Evolutionary conservation across 345 rosid genomes (phyloP).

Genomic region (Kandelia obovata): DNA sequence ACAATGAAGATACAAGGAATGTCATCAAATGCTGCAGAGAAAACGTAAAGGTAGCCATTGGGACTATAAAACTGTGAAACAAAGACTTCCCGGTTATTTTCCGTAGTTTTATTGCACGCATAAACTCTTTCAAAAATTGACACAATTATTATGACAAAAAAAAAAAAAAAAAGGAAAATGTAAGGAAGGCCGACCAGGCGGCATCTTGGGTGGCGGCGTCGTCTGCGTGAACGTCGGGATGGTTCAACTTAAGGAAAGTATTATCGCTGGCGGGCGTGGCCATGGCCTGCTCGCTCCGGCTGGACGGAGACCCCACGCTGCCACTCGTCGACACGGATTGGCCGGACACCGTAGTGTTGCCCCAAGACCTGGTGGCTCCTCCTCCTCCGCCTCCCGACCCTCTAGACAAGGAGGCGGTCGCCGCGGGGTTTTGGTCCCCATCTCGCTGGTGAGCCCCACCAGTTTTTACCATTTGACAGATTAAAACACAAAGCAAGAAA

Average conservation of each 20-base stretch:
- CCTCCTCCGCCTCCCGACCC: slow-evolving; percentile 35
- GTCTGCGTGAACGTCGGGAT: slow-evolving; percentile 85
- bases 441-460: slow-evolving; percentile 48
- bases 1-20: not conserved
- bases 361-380: slow-evolving; percentile 75
- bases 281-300: slow-evolving; percentile 58
- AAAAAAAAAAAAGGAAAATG: slow-evolving; percentile 4
- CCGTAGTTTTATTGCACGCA: too few relatives aligned
- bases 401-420: slow-evolving; percentile 24
- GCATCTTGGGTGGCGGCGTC: slow-evolving; percentile 84
- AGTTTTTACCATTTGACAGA: slow-evolving; percentile 13
- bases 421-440: slow-evolving; percentile 38
- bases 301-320: slow-evolving; percentile 91
- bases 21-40: too few relatives aligned
- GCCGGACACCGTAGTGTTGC: slow-evolving; percentile 60
- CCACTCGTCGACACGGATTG: slow-evolving; percentile 95
- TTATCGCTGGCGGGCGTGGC: slow-evolving; percentile 78
- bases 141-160: slow-evolving; percentile 12
- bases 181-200: slow-evolving; percentile 42
- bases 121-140: not conserved
- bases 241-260: slow-evolving; percentile 56
- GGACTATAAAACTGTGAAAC: too few relatives aligned
- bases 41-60: too few relatives aligned
- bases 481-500: too few relatives aligned
- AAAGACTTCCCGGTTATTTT: too few relatives aligned